phyloP scores from a whole-genome alignment of 1,284 basidiomycete genomes.

The Takashimella koratensis region DNA sequence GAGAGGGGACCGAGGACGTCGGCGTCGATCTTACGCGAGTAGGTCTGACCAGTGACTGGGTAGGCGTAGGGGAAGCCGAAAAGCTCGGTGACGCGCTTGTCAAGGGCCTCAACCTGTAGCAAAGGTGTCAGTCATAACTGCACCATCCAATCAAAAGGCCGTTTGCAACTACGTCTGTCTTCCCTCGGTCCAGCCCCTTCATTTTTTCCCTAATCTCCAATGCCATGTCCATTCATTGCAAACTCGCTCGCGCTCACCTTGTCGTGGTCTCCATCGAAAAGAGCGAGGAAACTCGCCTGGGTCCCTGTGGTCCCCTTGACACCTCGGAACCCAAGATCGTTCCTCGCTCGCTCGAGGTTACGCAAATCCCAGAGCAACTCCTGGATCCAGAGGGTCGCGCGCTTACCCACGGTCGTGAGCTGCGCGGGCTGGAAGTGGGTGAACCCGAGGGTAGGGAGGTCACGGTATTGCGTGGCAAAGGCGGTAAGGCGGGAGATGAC shows the following conservation, averaged over 20 bases:
- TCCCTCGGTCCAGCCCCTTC: no score
- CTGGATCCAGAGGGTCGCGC: conserved; percentile 97
- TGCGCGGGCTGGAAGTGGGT: conserved; percentile 99
- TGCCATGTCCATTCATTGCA: neutral
- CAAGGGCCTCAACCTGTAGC: conserved; percentile 76
- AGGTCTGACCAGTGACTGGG: conserved; percentile 97
- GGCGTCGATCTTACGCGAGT: conserved; percentile 95
- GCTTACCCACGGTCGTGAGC: conserved; percentile 97
- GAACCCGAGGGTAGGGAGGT: conserved; percentile 87
- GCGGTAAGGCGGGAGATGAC: conserved; percentile 81
- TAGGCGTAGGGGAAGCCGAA: conserved; percentile 92
- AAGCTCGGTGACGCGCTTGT: conserved; percentile 81
- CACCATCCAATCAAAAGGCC: neutral
- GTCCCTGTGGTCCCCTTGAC: conserved; percentile 99
- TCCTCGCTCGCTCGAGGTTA: conserved; percentile 83
- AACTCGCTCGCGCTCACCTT: conserved; percentile 56
- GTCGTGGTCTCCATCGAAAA: conserved; percentile 92
- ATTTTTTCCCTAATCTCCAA: neutral
- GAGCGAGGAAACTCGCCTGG: conserved; percentile 88
- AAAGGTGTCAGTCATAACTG: neutral
- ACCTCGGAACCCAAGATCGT: conserved; percentile 95
- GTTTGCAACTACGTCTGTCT: no score
- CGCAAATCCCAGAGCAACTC: conserved; percentile 96
- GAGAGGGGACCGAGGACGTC: conserved; percentile 88
- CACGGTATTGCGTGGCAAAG: conserved; percentile 71